Base-by-base conservation (phyloP, 1,139 yeast genomes). In the Geotrichum aggregatum region DNA sequence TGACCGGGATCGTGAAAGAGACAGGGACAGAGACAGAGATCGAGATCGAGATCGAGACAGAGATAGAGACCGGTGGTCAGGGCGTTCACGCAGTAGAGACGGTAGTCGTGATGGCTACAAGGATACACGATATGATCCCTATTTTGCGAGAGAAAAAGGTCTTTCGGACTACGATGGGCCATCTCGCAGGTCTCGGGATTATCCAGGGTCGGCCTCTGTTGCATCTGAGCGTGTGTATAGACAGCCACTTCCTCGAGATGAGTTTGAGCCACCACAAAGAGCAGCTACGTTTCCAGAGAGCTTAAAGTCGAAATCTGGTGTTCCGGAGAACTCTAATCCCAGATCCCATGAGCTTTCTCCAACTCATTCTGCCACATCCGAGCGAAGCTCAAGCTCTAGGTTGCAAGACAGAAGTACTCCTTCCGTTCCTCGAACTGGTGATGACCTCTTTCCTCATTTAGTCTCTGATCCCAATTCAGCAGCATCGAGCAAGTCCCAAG, bases 1-100 rank as follows among this genome's bases (percentile, higher is more conserved):
- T 24, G 60, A 60, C 6, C 46, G 61, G 13, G 61, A 59, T 16
- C 46, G 59, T n/a, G 59, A 54, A 16, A 30, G 60, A 10, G 44
- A 41, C 21, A 5, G 24, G 19, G 28, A 38, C 26, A 3, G 31
- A n/a, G 44, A 40, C 16, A 21, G 47, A 49, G 52, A 49, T 7
- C 21, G 47, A 22, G 46, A 41, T 8, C 4, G 50, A 0, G 61
- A 52, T 13, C 42, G 39, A 14, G 58, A 52, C 14, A 44, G 47
- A 2, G 59, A 52, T n/a, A 49, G 47, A 1, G 64, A 59, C 31
- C 61, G 55, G 8, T 33, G 47, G 4, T 61, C 56, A 18, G 59
- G 53, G 3, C 7, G 4, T n/a, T 10, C 26, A 5, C 35, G 8
- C 8, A n/a, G 21, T 14, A 24, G 28, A 8, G 21, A 16, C 3